These are phyloP conservation scores for Ilex paraguariensis DNA, from an alignment of 305 asterid genomes.

Conservation along the genomic window DNA sequence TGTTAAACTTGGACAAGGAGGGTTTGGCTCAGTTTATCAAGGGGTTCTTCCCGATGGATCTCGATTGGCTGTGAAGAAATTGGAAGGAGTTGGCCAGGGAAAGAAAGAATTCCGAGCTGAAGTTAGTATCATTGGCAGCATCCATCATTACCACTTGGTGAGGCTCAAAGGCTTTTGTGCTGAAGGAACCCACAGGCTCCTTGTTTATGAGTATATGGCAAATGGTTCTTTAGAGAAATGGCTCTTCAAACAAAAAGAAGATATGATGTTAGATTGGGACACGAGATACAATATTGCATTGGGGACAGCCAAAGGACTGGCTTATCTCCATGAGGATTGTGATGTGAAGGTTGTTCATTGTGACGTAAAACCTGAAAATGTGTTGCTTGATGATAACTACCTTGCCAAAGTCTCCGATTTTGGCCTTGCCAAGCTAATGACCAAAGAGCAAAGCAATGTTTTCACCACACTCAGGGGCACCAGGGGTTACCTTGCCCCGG, in stretches of 20 bases:
- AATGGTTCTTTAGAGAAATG: constrained; percentile 78
- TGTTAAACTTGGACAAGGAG: constrained; percentile 93
- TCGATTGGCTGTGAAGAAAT: constrained; percentile 64
- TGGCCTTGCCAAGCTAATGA: constrained; percentile 89
- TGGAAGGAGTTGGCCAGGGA: constrained; percentile 94
- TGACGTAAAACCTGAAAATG: constrained; percentile 86
- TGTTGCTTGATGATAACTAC: constrained; percentile 68
- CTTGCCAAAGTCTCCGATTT: constrained; percentile 82
- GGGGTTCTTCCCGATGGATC: constrained; percentile 76
- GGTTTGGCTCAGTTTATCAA: constrained; percentile 86
- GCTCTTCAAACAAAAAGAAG: constrained; percentile 61
- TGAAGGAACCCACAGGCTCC: constrained; percentile 79
- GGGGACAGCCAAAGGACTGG: constrained; percentile 83
- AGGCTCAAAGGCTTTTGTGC: constrained; percentile 83
- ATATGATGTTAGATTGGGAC: constrained; percentile 69
- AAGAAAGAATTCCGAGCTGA: constrained; percentile 94
- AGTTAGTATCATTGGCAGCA: constrained; percentile 91
- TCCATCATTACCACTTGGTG: constrained; percentile 82
- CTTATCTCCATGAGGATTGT: constrained; percentile 85
- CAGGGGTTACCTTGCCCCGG: constrained; percentile 87
- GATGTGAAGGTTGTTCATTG: constrained; percentile 86
- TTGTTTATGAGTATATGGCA: constrained; percentile 81
- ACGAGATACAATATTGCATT: constrained; percentile 66
- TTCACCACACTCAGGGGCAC: constrained; percentile 87
- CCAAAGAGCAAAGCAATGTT: constrained; percentile 75